Conservation (phyloP, 192 early-diverging fungal genomes). For the Backusella sp. region DNA sequence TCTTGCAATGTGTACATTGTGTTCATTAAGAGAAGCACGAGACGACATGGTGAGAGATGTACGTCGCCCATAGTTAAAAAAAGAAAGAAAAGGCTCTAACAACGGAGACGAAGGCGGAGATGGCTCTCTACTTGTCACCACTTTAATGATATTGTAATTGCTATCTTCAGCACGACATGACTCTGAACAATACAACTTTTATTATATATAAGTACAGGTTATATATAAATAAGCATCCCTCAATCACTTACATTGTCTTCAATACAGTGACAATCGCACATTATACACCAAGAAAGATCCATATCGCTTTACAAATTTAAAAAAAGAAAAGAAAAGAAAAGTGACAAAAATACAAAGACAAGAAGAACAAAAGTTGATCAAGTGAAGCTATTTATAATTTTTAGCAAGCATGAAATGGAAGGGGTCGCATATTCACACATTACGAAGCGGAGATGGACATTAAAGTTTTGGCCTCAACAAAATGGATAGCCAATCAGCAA, state of each 20-base stretch:
- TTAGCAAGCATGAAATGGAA: background rate
- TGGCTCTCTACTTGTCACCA: background rate
- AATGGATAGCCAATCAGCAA: background rate
- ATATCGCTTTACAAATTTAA: background rate
- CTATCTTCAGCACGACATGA: constrained; percentile 13
- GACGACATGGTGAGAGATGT: constrained; percentile 11
- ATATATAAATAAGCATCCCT: background rate
- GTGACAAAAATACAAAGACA: background rate
- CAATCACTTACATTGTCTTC: constrained; percentile 10
- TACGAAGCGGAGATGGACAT: background rate
- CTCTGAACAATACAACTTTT: constrained; percentile 12
- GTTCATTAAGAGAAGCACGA: background rate
- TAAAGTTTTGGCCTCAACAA: background rate
- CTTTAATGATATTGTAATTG: background rate
- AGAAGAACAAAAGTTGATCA: background rate
- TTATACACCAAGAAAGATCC: constrained; percentile 21
- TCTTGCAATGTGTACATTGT: background rate
- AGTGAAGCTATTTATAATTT: background rate
- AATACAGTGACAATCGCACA: constrained; percentile 8
- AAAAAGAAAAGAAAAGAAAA: no score
- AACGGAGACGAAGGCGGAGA: constrained; percentile 14
- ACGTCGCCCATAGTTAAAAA: constrained; percentile 9
- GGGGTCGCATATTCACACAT: background rate
- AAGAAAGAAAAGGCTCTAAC: constrained; percentile 3
- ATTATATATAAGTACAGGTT: background rate